Evolutionary conservation across 805 yeast species (phyloP).

Genomic region (Kazachstania taianensis): DNA sequence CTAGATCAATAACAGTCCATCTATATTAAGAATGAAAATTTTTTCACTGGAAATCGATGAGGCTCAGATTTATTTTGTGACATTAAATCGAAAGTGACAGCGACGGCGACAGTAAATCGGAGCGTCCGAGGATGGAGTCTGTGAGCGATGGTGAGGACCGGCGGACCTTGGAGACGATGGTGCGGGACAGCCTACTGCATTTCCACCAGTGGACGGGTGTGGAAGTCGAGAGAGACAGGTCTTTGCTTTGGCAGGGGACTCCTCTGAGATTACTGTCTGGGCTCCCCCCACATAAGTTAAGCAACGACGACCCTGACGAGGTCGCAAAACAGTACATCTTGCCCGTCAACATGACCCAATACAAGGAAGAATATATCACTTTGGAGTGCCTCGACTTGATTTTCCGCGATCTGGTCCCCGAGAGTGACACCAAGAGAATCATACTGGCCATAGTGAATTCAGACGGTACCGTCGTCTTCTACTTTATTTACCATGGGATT

Average conservation of each 20-base stretch:
- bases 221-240: constrained; percentile 7
- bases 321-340: constrained; percentile 17
- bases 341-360: constrained; percentile 25
- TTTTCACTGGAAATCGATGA: too few species aligned
- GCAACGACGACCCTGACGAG: constrained; percentile 14
- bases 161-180: constrained; percentile 8
- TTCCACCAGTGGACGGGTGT: constrained; percentile 24
- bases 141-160: constrained; percentile 1
- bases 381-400: constrained; percentile 17
- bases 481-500: constrained; percentile 56
- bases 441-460: constrained; percentile 47
- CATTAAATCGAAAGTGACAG: too few species aligned
- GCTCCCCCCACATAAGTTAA: constrained; percentile 15
- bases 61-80: too few species aligned
- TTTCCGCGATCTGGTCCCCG: constrained; percentile 12
- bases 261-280: constrained; percentile 15
- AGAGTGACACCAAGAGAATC: constrained; percentile 30
- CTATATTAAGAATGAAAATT: too few species aligned
- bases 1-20: too few species aligned
- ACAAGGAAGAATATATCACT: constrained; percentile 15
- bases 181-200: constrained; percentile 18
- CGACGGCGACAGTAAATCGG: too few species aligned
- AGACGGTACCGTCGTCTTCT: constrained; percentile 66
- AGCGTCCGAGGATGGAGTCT: too few species aligned
- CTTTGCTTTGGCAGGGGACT: constrained; percentile 10